phyloP scores from a whole-genome alignment of 345 rosid species.

The Gossypioides kirkii region DNA sequence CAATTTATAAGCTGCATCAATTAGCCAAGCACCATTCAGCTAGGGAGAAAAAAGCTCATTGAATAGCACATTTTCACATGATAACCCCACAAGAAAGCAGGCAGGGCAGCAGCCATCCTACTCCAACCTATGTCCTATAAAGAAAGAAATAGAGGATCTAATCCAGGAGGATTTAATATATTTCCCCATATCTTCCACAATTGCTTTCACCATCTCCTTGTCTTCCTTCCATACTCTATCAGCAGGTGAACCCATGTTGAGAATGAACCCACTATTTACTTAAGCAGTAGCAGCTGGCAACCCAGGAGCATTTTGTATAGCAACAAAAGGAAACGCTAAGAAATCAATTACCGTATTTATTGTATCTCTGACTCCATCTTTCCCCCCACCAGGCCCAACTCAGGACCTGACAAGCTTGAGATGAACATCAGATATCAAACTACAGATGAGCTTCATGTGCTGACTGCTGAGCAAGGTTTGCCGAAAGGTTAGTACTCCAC shows the following conservation, averaged over 20 bases:
- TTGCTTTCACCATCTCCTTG: constrained; percentile 63
- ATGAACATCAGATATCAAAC: constrained; percentile 65
- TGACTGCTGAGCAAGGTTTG: constrained; percentile 69
- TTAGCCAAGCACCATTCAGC: not conserved
- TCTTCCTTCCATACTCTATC: constrained; percentile 76
- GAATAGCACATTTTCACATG: not conserved
- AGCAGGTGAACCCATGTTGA: constrained; percentile 80
- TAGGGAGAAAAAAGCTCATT: not conserved
- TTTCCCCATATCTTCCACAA: constrained; percentile 86
- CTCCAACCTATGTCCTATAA: not conserved
- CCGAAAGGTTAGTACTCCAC: constrained; percentile 67
- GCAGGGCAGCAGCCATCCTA: not conserved
- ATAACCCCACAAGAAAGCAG: not conserved
- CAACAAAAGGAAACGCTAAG: constrained; percentile 87
- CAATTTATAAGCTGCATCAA: not conserved
- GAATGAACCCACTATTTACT: constrained; percentile 87
- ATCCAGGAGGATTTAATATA: constrained; percentile 80
- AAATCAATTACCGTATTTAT: constrained; percentile 75
- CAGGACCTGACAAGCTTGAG: constrained; percentile 80
- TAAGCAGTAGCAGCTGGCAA: constrained; percentile 78
- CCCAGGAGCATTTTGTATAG: constrained; percentile 75
- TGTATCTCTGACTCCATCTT: constrained; percentile 76
- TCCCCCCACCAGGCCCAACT: constrained; percentile 91
- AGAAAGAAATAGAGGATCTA: constrained; percentile 14
- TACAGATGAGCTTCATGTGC: constrained; percentile 48